Conservation (phyloP, 768 basidiomycete genomes). For the Podaxis sp. region DNA sequence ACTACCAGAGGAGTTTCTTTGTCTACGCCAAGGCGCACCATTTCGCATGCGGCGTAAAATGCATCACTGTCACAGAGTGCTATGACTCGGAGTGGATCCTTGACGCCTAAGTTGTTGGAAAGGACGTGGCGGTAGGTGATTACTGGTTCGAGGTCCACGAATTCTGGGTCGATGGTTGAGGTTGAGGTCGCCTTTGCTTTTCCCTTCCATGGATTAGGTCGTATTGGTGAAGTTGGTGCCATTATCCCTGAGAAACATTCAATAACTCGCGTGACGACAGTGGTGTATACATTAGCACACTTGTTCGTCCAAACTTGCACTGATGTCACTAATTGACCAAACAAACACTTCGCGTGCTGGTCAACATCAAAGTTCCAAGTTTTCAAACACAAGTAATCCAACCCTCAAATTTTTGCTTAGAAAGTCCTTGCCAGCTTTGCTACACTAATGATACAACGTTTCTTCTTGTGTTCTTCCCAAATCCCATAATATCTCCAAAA, state of each 20-base stretch:
- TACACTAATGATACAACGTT: conserved; percentile 2
- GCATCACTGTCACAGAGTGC: conserved; percentile 91
- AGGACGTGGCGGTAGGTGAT: conserved; percentile 81
- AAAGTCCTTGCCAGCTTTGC: background rate
- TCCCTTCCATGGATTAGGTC: conserved; percentile 44
- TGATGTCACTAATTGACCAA: background rate
- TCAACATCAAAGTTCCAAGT: too few species aligned
- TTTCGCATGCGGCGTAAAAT: conserved; percentile 85
- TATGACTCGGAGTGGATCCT: conserved; percentile 77
- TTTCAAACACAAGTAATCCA: conserved; percentile 5
- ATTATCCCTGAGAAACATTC: background rate
- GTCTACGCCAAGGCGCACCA: conserved; percentile 65
- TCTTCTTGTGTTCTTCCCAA: background rate
- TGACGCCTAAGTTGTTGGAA: conserved; percentile 61
- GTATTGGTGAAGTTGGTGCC: background rate
- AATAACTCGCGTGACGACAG: background rate
- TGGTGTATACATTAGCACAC: background rate
- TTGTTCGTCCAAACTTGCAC: background rate
- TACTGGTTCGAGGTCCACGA: conserved; percentile 55
- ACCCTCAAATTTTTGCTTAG: conserved; percentile 11
- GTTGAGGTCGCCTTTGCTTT: conserved; percentile 39
- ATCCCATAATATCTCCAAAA: background rate
- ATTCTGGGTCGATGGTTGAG: conserved; percentile 31
- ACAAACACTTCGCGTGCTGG: conserved; percentile 12
- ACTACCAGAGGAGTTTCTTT: conserved; percentile 71